Evolutionary conservation across 768 basidiomycete species (phyloP), one percentile per base, ranked within the genome.

Genomic region (Goffeauzyma gilvescens): DNA sequence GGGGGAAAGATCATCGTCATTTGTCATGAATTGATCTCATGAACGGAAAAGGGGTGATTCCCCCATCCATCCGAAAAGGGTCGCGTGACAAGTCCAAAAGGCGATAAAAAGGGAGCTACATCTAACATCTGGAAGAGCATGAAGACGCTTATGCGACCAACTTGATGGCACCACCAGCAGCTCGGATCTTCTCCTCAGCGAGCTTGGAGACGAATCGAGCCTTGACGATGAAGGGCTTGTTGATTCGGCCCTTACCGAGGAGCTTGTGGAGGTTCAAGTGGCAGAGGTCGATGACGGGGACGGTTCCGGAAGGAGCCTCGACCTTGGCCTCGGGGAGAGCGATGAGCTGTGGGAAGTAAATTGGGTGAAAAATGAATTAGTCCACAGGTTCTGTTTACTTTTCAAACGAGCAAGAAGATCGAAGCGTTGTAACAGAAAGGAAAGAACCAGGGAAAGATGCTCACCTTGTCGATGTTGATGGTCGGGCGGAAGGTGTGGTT

Each of bases 401-500:
- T 22, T 24, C 5, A 13, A 13, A 6, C 7, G 10, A 28, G 9
- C 34, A 35, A 9, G 12, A 35, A 8, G 34, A 10, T 18, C 9
- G 18, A 20, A 12, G 8, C 10, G 25, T 28, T 28, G 39, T 18
- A 17, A 9, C 27, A 9, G 9, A 9, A 24, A 6, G 27, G 6
- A 30, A 6, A 31, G 22, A n/a, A n/a, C n/a, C n/a, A n/a, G n/a
- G n/a, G n/a, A n/a, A n/a, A 38, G 6, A 15, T 5, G 39, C 61
- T 53, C 49, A 63, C 61, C 71, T 89, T 89, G 75, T 96, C 93
- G 66, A 96, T 78, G 71, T 98, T 98, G 79, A 98, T 83, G 64
- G 79, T 81, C 15, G 90, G 87, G 50, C 80, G 75, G 87, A 85
- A 93, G 68, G 76, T 72, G 55, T 72, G 67, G 68, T 93, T 93